Conservation (phyloP, 192 early-diverging fungal species). For the Rhizophlyctis rosea region DNA sequence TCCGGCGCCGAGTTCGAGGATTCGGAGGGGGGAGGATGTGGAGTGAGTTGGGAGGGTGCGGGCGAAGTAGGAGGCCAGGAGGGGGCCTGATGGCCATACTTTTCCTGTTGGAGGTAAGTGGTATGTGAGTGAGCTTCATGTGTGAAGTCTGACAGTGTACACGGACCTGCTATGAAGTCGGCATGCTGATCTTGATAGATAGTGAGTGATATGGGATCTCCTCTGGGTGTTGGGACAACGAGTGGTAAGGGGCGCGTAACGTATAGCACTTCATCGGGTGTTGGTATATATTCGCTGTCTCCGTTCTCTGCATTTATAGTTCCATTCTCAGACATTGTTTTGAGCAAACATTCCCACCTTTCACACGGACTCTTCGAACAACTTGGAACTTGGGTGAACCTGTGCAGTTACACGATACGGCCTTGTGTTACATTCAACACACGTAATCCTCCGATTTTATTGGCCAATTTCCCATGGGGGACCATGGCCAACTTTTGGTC, state of each 20-base stretch:
- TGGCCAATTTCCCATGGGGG: too few species aligned
- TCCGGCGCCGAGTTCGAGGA: conserved; percentile 56
- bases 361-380: too few species aligned
- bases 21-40: too few species aligned
- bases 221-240: background rate
- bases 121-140: background rate
- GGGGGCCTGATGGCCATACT: background rate
- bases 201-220: too few species aligned
- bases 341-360: too few species aligned
- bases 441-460: too few species aligned
- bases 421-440: too few species aligned
- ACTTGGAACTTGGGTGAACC: too few species aligned
- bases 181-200: background rate
- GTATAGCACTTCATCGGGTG: background rate
- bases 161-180: background rate
- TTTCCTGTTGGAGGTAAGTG: background rate
- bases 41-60: background rate
- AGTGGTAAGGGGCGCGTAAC: background rate
- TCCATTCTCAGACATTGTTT: too few species aligned
- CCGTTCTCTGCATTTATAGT: background rate
- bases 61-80: background rate
- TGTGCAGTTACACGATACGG: too few species aligned
- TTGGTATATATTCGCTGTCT: background rate
- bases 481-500: too few species aligned
- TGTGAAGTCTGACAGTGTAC: background rate